A percentile compares a stretch with the other conserved stretches of the same genome.
Evolutionary conservation across 352 stramenopile species (phyloP).

Genomic region (Globisporangium parvum): DNA sequence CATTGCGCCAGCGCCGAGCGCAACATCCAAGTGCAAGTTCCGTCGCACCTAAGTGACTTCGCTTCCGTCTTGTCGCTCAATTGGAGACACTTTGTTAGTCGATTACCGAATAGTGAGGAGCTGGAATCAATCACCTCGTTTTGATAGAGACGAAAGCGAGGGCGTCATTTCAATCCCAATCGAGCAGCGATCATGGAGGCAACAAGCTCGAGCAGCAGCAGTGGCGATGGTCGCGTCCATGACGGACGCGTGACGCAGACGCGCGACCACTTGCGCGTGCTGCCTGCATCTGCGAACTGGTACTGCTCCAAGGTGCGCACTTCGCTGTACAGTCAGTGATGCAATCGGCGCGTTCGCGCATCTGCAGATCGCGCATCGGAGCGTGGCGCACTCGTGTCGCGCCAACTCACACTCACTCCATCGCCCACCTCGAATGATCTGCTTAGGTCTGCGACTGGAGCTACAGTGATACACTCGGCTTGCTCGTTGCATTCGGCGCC

Average conservation of each 20-base stretch:
- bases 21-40: constrained; percentile 8
- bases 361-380: background rate
- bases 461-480: constrained; percentile 21
- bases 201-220: no score
- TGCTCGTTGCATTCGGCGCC: constrained; percentile 52
- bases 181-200: no score
- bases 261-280: constrained; percentile 27
- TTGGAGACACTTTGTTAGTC: no score
- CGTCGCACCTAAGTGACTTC: background rate
- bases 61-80: no score
- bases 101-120: no score
- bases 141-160: no score
- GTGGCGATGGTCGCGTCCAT: no score
- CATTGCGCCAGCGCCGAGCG: background rate
- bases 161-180: no score
- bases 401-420: background rate
- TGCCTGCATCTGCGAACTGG: constrained; percentile 71
- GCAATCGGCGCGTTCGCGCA: background rate
- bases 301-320: constrained; percentile 60
- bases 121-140: no score
- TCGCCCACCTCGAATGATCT: background rate
- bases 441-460: constrained; percentile 65
- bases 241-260: no score
- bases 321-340: background rate
- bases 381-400: background rate